phyloP scores from a whole-genome alignment of 1,139 yeast genomes.

The Sugiyamaella japonica region DNA sequence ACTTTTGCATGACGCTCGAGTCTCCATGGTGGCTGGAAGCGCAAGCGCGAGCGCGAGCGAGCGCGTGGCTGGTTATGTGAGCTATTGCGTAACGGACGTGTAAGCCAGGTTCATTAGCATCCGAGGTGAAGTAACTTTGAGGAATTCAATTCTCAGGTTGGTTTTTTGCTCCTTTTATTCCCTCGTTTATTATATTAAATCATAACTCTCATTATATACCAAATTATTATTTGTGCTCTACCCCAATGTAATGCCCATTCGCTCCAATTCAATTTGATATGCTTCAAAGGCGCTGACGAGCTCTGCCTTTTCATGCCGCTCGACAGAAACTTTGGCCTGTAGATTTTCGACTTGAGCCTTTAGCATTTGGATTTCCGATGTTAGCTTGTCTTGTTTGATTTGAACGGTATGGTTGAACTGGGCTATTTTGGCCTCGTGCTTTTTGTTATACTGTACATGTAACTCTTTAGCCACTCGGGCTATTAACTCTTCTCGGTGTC shows the following conservation, averaged over 20 bases:
- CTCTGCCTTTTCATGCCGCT: slow-evolving; percentile 56
- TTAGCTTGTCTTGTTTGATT: slow-evolving; percentile 15
- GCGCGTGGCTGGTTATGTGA: too few species aligned
- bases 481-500: slow-evolving; percentile 47
- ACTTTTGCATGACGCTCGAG: slow-evolving; percentile 1
- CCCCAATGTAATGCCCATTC: slow-evolving; percentile 7
- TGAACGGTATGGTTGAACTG: slow-evolving; percentile 39
- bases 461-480: slow-evolving; percentile 64
- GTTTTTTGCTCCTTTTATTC: too few species aligned
- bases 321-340: slow-evolving; percentile 46
- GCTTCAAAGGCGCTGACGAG: slow-evolving; percentile 54
- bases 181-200: too few species aligned
- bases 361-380: slow-evolving; percentile 39
- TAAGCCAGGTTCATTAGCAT: too few species aligned
- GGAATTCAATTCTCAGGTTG: too few species aligned
- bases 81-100: too few species aligned
- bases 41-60: too few species aligned
- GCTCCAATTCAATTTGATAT: slow-evolving; percentile 26
- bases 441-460: slow-evolving; percentile 65
- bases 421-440: slow-evolving; percentile 64
- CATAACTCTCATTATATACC: background rate
- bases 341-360: slow-evolving; percentile 14
- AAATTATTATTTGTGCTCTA: background rate
- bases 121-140: too few species aligned
- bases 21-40: too few species aligned